These are phyloP conservation scores for Oryza brachyantha DNA, from an alignment of 176 grass and related monocot genomes.

Conservation along the genomic window DNA sequence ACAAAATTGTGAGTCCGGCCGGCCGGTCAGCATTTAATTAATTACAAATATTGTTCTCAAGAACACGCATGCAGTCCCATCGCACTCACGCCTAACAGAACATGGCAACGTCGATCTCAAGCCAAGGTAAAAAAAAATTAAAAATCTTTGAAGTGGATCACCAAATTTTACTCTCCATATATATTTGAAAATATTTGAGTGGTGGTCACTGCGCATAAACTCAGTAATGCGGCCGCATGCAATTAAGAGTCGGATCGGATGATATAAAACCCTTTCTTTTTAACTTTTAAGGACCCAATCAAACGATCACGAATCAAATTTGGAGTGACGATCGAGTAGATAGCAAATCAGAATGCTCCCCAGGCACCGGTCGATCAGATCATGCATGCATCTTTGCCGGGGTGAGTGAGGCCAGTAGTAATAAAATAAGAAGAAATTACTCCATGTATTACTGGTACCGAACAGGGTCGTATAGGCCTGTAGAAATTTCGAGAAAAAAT, in stretches of 20 bases:
- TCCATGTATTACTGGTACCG: no score
- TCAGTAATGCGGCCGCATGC: background rate
- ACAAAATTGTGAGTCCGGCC: background rate
- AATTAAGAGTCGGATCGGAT: background rate
- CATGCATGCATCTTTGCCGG: background rate
- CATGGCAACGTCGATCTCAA: no score
- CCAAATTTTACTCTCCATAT: background rate
- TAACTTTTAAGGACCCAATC: background rate
- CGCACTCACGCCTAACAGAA: no score
- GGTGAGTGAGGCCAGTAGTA: background rate
- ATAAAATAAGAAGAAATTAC: background rate
- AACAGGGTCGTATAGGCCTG: no score
- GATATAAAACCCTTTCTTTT: background rate
- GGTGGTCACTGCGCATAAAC: constrained; percentile 8
- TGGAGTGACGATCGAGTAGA: background rate
- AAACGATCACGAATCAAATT: background rate
- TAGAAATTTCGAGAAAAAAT: no score
- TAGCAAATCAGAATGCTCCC: background rate
- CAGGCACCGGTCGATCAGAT: background rate
- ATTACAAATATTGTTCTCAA: background rate
- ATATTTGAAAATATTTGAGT: background rate
- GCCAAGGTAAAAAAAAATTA: background rate
- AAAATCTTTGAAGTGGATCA: background rate
- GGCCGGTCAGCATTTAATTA: background rate
- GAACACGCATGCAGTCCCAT: background rate